phyloP scores from a whole-genome alignment of 352 stramenopile genomes.

The Globisporangium nodosum region DNA sequence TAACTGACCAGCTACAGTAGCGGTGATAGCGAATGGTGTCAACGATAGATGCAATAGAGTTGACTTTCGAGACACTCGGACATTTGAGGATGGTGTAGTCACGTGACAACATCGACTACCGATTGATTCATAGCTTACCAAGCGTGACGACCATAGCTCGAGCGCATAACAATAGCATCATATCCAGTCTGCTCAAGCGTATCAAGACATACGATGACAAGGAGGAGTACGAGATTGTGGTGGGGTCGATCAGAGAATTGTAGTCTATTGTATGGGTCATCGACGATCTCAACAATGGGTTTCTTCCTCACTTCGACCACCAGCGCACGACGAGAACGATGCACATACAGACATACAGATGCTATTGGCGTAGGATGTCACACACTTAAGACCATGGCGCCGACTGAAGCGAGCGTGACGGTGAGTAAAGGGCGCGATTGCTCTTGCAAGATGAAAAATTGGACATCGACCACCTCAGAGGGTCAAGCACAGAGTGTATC shows the following conservation, averaged over 20 bases:
- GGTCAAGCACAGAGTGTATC: slow-evolving; percentile 87
- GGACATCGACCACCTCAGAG: slow-evolving; percentile 63
- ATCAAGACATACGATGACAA: too few relatives aligned
- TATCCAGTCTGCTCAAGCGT: too few relatives aligned
- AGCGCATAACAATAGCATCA: too few relatives aligned
- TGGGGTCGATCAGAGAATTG: slow-evolving; percentile 86
- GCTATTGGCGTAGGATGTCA: slow-evolving; percentile 25
- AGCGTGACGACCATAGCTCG: too few relatives aligned
- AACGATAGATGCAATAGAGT: slow-evolving; percentile 1
- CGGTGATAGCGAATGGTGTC: slow-evolving; percentile 6
- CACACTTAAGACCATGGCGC: slow-evolving; percentile 75
- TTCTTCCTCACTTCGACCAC: slow-evolving; percentile 73
- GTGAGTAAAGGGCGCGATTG: slow-evolving; percentile 67
- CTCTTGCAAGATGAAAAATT: slow-evolving; percentile 85
- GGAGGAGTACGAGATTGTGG: not conserved
- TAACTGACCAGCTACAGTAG: not conserved
- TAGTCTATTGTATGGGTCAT: slow-evolving; percentile 81
- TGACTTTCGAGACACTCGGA: not conserved
- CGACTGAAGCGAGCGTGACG: slow-evolving; percentile 46
- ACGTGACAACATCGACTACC: too few relatives aligned
- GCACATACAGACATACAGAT: slow-evolving; percentile 4
- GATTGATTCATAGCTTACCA: not conserved
- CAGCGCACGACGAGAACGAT: not conserved
- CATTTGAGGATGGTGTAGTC: too few relatives aligned
- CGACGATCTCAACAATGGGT: slow-evolving; percentile 64